Evolutionary conservation across 495 filamentous ascomycete species (phyloP).

Genomic region (Trichoderma reesei): DNA sequence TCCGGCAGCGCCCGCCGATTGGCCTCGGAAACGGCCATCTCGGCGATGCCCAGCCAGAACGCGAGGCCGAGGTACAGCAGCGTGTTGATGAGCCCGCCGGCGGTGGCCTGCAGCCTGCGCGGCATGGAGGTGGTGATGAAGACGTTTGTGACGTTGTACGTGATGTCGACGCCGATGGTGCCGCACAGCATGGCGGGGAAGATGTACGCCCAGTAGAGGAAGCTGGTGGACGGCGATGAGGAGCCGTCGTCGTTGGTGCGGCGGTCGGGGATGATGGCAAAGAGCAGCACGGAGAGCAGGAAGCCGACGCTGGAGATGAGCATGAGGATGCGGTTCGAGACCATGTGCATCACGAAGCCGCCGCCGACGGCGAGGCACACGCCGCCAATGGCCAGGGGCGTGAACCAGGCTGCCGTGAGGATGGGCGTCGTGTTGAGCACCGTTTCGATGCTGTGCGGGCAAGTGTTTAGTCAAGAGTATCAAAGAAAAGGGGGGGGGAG

Average conservation of each 20-base stretch:
- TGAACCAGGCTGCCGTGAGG: slow-evolving; percentile 68
- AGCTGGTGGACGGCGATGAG: slow-evolving; percentile 21
- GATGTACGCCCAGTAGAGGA: slow-evolving; percentile 52
- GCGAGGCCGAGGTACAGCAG: slow-evolving; percentile 72
- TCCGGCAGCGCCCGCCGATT: slow-evolving; percentile 25
- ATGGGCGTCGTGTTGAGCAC: slow-evolving; percentile 58
- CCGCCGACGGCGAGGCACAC: slow-evolving; percentile 60
- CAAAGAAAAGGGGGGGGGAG: too few relatives aligned
- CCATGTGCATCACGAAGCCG: slow-evolving; percentile 65
- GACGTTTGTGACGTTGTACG: slow-evolving; percentile 73
- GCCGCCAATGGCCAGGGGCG: slow-evolving; percentile 67
- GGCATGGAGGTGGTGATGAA: slow-evolving; percentile 74
- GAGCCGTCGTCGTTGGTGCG: background rate
- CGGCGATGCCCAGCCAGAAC: slow-evolving; percentile 66
- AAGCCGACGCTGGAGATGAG: slow-evolving; percentile 57
- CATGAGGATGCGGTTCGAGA: slow-evolving; percentile 63
- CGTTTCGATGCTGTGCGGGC: slow-evolving; percentile 41
- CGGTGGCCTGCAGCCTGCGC: slow-evolving; percentile 59
- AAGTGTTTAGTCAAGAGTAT: background rate
- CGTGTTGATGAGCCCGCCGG: slow-evolving; percentile 51
- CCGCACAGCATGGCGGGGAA: slow-evolving; percentile 77
- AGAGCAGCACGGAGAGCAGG: slow-evolving; percentile 55
- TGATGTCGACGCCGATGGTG: slow-evolving; percentile 76
- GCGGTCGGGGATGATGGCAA: slow-evolving; percentile 54
- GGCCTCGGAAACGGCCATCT: slow-evolving; percentile 49